A percentile compares a stretch with the other conserved stretches of the same genome.
phyloP scores from a whole-genome alignment of 768 basidiomycete genomes.

The Tulasnella sp. region DNA sequence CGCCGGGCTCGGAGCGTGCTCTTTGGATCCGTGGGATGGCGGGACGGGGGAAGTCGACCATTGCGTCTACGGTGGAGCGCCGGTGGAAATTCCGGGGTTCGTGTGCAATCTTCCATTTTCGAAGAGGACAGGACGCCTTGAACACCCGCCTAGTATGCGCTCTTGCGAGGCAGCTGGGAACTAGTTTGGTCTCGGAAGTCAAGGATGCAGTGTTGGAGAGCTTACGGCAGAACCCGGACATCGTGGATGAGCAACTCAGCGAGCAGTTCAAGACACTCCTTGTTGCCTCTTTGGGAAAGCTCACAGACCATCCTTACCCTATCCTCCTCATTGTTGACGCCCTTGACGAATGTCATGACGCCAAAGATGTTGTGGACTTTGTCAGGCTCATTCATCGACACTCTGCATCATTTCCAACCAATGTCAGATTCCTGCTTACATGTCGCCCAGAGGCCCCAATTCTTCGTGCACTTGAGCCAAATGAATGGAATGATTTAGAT shows the following conservation, averaged over 20 bases:
- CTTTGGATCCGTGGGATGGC: neutral
- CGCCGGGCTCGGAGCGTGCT: neutral
- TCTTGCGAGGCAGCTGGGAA: neutral
- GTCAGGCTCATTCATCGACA: neutral
- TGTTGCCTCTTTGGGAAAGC: neutral
- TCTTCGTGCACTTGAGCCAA: neutral
- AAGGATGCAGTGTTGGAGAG: neutral
- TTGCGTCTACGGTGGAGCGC: neutral
- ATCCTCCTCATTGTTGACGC: neutral
- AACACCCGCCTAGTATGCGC: neutral
- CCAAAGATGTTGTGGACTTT: neutral
- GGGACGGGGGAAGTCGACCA: neutral
- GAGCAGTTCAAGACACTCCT: neutral
- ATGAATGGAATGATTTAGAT: neutral
- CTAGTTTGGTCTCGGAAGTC: neutral
- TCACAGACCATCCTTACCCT: neutral
- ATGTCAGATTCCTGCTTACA: neutral
- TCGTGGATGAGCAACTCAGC: neutral
- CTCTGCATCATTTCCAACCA: neutral
- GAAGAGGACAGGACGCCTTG: neutral
- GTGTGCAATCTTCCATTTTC: neutral
- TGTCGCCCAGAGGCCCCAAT: neutral
- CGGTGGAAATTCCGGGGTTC: neutral
- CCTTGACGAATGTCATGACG: neutral
- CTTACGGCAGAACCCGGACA: neutral